These are phyloP conservation scores for Iberis pinnata DNA, from an alignment of 345 rosid species.

Conservation along the genomic window DNA sequence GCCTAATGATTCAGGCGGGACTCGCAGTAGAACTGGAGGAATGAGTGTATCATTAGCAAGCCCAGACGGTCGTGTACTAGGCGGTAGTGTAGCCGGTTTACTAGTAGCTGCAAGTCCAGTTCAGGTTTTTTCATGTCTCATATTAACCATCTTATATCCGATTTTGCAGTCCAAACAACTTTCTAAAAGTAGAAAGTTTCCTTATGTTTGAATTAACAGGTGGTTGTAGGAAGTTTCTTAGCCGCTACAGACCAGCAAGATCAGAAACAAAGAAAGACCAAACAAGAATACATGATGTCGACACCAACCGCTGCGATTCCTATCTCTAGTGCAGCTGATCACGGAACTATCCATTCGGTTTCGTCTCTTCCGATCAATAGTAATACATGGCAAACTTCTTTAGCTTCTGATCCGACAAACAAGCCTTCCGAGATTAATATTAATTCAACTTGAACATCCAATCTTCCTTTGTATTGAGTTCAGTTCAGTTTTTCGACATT, in stretches of 20 bases:
- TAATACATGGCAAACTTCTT: constrained; percentile 26
- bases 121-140: constrained; percentile 48
- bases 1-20: constrained; percentile 78
- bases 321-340: constrained; percentile 28
- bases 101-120: constrained; percentile 89
- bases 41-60: constrained; percentile 92
- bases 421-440: constrained; percentile 22
- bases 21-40: constrained; percentile 90
- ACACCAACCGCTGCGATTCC: constrained; percentile 29
- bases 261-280: constrained; percentile 62
- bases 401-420: constrained; percentile 26
- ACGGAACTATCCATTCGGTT: constrained; percentile 10
- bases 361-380: constrained; percentile 15
- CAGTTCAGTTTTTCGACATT: background rate
- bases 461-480: constrained; percentile 5
- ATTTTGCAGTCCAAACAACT: background rate
- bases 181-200: background rate
- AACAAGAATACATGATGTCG: constrained; percentile 36
- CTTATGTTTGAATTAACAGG: constrained; percentile 41
- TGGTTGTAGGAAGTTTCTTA: constrained; percentile 82
- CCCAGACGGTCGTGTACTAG: constrained; percentile 93
- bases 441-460: constrained; percentile 13
- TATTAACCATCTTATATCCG: background rate
- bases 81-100: constrained; percentile 92
- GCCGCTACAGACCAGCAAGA: constrained; percentile 59